These are phyloP conservation scores for Fraxinus floribunda DNA, from an alignment of 305 asterid species.

Conservation along the genomic window DNA sequence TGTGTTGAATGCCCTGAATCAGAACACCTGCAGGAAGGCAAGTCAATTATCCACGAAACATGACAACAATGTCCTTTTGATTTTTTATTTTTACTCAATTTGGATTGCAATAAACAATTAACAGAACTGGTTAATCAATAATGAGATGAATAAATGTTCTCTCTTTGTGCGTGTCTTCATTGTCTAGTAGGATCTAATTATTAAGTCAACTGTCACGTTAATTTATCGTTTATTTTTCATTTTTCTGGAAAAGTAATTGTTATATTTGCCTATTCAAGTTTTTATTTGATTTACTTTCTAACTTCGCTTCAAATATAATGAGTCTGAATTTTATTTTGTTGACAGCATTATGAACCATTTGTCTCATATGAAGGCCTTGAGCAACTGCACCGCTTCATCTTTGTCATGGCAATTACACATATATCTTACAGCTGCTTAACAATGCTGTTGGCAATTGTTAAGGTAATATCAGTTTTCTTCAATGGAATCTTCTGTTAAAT, in stretches of 20 bases:
- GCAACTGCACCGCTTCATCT: constrained; percentile 97
- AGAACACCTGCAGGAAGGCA: constrained; percentile 75
- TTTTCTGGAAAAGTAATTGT: neutral
- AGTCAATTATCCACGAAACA: constrained; percentile 21
- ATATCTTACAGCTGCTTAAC: constrained; percentile 96
- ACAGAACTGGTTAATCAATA: neutral
- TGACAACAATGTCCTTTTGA: neutral
- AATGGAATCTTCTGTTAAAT: neutral
- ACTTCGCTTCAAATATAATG: neutral
- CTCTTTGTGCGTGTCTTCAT: neutral
- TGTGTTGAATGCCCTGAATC: constrained; percentile 56
- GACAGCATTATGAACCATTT: constrained; percentile 86
- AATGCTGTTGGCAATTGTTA: constrained; percentile 91
- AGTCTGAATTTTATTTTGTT: neutral
- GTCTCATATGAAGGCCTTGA: constrained; percentile 98
- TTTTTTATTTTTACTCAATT: constrained; percentile 3
- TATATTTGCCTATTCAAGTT: neutral
- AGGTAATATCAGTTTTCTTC: constrained; percentile 43
- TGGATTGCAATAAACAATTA: neutral
- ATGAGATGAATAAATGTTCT: neutral
- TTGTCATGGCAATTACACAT: constrained; percentile 96
- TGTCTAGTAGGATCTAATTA: neutral
- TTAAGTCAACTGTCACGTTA: neutral
- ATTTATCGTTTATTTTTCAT: neutral
- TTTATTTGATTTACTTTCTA: neutral